phyloP scores from a whole-genome alignment of 1,284 basidiomycete genomes.

The Cutaneotrichosporon curvatum region DNA sequence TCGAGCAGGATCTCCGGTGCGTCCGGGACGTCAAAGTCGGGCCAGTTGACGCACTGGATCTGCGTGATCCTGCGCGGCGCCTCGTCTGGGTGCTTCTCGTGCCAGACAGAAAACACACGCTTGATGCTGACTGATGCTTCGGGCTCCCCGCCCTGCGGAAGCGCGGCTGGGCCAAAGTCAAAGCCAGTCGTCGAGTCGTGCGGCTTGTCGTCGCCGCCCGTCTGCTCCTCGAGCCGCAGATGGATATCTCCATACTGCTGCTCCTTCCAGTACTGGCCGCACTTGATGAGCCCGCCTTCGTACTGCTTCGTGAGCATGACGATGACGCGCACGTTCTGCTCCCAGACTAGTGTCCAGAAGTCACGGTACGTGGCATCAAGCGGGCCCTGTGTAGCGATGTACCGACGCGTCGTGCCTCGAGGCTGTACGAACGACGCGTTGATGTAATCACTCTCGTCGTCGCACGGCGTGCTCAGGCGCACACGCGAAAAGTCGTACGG shows the following conservation, averaged over 20 bases:
- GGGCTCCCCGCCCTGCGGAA: neutral
- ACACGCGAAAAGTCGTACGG: slow-evolving; percentile 77
- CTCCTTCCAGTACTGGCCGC: slow-evolving; percentile 82
- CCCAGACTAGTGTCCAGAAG: slow-evolving; percentile 74
- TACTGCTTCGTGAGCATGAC: slow-evolving; percentile 81
- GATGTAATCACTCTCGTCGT: slow-evolving; percentile 75
- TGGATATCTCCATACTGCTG: slow-evolving; percentile 63
- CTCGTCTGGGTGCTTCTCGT: slow-evolving; percentile 55
- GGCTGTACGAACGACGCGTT: slow-evolving; percentile 89
- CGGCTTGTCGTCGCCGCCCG: slow-evolving; percentile 47
- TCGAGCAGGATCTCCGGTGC: slow-evolving; percentile 65
- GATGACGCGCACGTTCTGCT: slow-evolving; percentile 52
- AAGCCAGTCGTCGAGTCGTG: slow-evolving; percentile 35
- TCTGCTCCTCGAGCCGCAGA: slow-evolving; percentile 58
- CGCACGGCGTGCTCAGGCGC: slow-evolving; percentile 52
- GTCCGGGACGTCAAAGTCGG: slow-evolving; percentile 86
- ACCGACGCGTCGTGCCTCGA: slow-evolving; percentile 66
- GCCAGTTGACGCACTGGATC: slow-evolving; percentile 85
- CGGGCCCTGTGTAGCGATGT: slow-evolving; percentile 96
- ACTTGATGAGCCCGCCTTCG: slow-evolving; percentile 83
- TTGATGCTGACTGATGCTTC: slow-evolving; percentile 49
- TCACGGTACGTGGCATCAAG: slow-evolving; percentile 81
- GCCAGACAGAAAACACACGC: slow-evolving; percentile 62
- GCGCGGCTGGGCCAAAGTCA: slow-evolving; percentile 37
- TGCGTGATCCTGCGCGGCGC: slow-evolving; percentile 57